A percentile compares a stretch with the other conserved stretches of the same genome.
Conservation (phyloP, 495 filamentous ascomycete genomes). For the Lasiosphaeriaceae sp. region DNA sequence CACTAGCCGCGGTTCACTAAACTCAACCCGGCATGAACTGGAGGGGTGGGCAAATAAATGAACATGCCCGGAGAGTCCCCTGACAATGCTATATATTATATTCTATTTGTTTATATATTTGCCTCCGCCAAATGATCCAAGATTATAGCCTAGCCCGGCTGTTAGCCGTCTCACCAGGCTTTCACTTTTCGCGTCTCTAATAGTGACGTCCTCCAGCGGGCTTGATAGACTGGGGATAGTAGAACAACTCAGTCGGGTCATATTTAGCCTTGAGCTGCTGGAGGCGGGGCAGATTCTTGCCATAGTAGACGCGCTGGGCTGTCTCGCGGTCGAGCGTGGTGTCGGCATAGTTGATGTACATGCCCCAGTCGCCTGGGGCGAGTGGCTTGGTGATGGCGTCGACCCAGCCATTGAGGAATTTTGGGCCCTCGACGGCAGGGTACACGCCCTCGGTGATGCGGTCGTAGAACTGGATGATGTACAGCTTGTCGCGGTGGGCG, state of each 20-base stretch:
- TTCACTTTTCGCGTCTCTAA: no score
- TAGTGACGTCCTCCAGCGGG: neutral
- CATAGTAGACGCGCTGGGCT: slow-evolving; percentile 46
- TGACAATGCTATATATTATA: no score
- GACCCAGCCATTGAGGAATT: slow-evolving; percentile 30
- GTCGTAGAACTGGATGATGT: slow-evolving; percentile 38
- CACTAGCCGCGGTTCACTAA: no score
- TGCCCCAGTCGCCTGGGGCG: slow-evolving; percentile 26
- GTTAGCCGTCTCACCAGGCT: no score
- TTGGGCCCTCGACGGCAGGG: slow-evolving; percentile 18
- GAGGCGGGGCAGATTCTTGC: slow-evolving; percentile 43
- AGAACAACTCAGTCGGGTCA: slow-evolving; percentile 54
- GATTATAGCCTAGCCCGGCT: no score
- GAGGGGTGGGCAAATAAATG: no score
- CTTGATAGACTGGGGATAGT: slow-evolving; percentile 44
- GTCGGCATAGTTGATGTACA: slow-evolving; percentile 41
- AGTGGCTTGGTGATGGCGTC: slow-evolving; percentile 21
- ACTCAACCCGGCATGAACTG: no score
- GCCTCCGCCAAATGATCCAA: no score
- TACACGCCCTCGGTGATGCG: slow-evolving; percentile 16
- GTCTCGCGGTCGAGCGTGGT: slow-evolving; percentile 27
- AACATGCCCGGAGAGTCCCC: no score
- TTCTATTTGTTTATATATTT: no score
- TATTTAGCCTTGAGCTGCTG: slow-evolving; percentile 46
- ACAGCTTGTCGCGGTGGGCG: slow-evolving; percentile 37